Percentiles rank a stretch among this genome's conserved stretches.
These are phyloP conservation scores for Daldinia loculata DNA, from an alignment of 495 filamentous ascomycete genomes.

Conservation along the genomic window DNA sequence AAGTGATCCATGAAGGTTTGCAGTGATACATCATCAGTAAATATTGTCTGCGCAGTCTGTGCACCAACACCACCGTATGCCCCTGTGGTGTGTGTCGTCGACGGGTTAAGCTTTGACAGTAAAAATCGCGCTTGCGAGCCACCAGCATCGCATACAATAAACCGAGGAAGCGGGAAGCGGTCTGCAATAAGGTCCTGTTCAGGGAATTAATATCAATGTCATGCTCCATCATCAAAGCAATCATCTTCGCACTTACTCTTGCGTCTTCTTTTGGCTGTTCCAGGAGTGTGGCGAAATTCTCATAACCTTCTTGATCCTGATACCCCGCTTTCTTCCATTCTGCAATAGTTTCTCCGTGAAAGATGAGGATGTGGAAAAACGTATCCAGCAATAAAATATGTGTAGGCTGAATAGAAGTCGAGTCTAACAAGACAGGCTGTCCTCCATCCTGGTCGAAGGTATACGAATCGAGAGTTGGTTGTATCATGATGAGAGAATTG, in stretches of 20 bases:
- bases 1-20: slow-evolving; percentile 99
- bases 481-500: slow-evolving; percentile 98
- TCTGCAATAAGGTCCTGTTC: slow-evolving; percentile 91
- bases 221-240: not conserved
- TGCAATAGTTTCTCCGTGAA: slow-evolving; percentile 97
- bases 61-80: slow-evolving; percentile 86
- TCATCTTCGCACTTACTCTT: slow-evolving; percentile 65
- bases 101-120: slow-evolving; percentile 96
- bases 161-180: slow-evolving; percentile 95
- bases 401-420: slow-evolving; percentile 91
- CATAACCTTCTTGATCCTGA: slow-evolving; percentile 97
- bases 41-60: slow-evolving; percentile 96
- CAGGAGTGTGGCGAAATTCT: slow-evolving; percentile 89
- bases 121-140: slow-evolving; percentile 98
- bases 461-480: slow-evolving; percentile 97
- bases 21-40: slow-evolving; percentile 97
- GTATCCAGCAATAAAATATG: slow-evolving; percentile 96
- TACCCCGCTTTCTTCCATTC: slow-evolving; percentile 99
- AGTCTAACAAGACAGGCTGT: slow-evolving; percentile 92
- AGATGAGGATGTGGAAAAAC: slow-evolving; percentile 99
- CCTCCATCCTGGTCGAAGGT: slow-evolving; percentile 93
- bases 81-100: slow-evolving; percentile 94
- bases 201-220: slow-evolving; percentile 5
- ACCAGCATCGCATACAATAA: slow-evolving; percentile 98
- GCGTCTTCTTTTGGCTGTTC: slow-evolving; percentile 99